A percentile compares a stretch with the other conserved stretches of the same genome.
phyloP scores from a whole-genome alignment of 2,329 filamentous ascomycete genomes.

The Pseudocercospora pini-densiflorae region DNA sequence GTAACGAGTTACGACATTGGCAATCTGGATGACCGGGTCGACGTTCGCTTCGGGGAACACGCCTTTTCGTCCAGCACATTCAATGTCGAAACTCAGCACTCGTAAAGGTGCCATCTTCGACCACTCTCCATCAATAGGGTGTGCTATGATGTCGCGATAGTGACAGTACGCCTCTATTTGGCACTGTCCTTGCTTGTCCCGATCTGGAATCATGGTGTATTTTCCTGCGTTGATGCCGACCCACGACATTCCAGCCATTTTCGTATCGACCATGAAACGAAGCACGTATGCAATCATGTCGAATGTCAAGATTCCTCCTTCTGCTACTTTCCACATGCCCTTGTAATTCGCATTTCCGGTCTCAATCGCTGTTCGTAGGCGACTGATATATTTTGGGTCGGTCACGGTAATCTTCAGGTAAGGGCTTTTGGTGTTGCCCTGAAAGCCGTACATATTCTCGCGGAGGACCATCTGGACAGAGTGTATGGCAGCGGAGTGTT shows the following conservation, averaged over 20 bases:
- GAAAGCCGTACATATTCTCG: slow-evolving; percentile 92
- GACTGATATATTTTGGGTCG: slow-evolving; percentile 82
- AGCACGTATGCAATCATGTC: slow-evolving; percentile 96
- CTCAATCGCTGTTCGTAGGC: slow-evolving; percentile 76
- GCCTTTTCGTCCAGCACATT: slow-evolving; percentile 96
- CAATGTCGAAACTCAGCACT: slow-evolving; percentile 96
- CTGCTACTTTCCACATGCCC: slow-evolving; percentile 76
- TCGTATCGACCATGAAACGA: slow-evolving; percentile 97
- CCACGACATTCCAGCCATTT: slow-evolving; percentile 97
- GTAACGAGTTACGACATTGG: slow-evolving; percentile 91
- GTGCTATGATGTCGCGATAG: slow-evolving; percentile 82
- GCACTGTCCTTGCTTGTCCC: slow-evolving; percentile 83
- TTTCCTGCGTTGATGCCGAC: slow-evolving; percentile 78
- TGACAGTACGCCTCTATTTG: slow-evolving; percentile 91
- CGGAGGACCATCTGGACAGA: slow-evolving; percentile 81
- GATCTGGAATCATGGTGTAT: slow-evolving; percentile 70
- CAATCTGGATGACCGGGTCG: slow-evolving; percentile 97
- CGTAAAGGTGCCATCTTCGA: slow-evolving; percentile 95
- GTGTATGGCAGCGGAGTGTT: slow-evolving; percentile 74
- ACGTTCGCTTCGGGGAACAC: slow-evolving; percentile 92
- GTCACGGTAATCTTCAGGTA: slow-evolving; percentile 93
- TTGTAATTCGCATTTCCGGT: slow-evolving; percentile 83
- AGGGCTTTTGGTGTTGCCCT: slow-evolving; percentile 88
- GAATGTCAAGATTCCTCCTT: slow-evolving; percentile 81
- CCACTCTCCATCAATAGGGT: slow-evolving; percentile 91